Evolutionary conservation across 2,329 filamentous ascomycete genomes (phyloP), one percentile per base, ranked within the genome.

Genomic region (Ceratocystis huliohia): DNA sequence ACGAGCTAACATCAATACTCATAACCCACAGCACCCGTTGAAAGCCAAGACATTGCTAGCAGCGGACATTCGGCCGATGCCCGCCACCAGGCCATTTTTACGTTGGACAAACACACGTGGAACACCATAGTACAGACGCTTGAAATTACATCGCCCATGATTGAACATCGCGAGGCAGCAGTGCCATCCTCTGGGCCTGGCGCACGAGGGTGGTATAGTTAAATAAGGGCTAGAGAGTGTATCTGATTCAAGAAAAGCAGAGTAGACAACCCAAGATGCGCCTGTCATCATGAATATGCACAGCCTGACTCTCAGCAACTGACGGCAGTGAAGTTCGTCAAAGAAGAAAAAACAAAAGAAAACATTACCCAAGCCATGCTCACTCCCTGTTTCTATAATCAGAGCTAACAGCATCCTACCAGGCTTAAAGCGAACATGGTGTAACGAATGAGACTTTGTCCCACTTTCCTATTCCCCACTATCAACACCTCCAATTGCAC

Each of bases 91-190:
- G 89, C 92, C 13, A 87, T 99, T 25, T 84, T 97, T 73, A 87
- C 88, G 13, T 83, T 99, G 69, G 91, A 97, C 71, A 94, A 91
- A 79, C 81, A 84, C 1, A 89, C 84, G 0, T 99, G 93, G 93
- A 79, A 84, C 70, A 83, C 89, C 22, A 80, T 96, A 57, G 87
- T 96, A 62, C 75, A 88, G 8, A 84, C 84, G 0, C 95, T 92
- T 72, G 78, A 87, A 30, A 90, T 97, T 70, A 82, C 78, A n/a
- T 80, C 90, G 69, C 81, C 89, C 1, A 87, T 96, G 75, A 97
- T 99, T 69, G 83, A 86, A n/a, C 88, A 96, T 74, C 84, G 94
- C 17, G 78, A 83, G 69, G 86, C 90, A 69, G 78, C 82, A 66
- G 75, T 75, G 5, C 75, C 74, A 37, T 74, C 37, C 37, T 41